Percentiles rank a stretch among this genome's conserved stretches.
Evolutionary conservation across 2,329 filamentous ascomycete species (phyloP).

Genomic region (Didymella exigua): DNA sequence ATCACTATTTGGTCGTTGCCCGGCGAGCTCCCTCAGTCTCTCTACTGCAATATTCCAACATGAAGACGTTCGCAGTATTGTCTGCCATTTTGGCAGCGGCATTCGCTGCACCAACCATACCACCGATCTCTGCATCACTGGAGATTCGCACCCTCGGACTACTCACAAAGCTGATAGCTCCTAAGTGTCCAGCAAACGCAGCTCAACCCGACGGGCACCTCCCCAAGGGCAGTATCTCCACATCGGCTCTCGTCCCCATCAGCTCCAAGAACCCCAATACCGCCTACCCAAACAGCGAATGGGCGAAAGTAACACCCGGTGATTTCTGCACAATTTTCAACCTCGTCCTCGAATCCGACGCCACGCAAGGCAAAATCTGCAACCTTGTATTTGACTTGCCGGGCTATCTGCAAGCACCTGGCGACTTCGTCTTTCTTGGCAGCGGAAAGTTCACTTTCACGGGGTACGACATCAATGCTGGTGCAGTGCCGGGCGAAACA

Average conservation of each 20-base stretch:
- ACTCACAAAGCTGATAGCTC: not conserved
- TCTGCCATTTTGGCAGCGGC: slow-evolving; percentile 46
- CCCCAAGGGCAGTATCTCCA: slow-evolving; percentile 26
- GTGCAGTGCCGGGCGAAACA: slow-evolving; percentile 24
- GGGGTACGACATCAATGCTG: slow-evolving; percentile 28
- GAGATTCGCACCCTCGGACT: slow-evolving; percentile 32
- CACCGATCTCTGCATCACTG: slow-evolving; percentile 20
- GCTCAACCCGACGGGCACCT: slow-evolving; percentile 31
- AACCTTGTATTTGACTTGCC: slow-evolving; percentile 41
- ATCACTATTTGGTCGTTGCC: not conserved
- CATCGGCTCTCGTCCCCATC: slow-evolving; percentile 31
- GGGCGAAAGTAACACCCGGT: slow-evolving; percentile 32
- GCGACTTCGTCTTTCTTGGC: slow-evolving; percentile 24
- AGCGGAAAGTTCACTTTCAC: slow-evolving; percentile 33
- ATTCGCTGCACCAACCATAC: slow-evolving; percentile 40
- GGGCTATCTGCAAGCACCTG: slow-evolving; percentile 18
- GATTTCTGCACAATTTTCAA: slow-evolving; percentile 43
- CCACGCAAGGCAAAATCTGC: slow-evolving; percentile 36
- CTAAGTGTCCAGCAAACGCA: slow-evolving; percentile 25
- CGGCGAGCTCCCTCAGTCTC: not conserved
- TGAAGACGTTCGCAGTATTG: slow-evolving; percentile 41
- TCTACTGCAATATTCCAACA: slow-evolving; percentile 11
- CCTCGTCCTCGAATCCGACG: slow-evolving; percentile 27
- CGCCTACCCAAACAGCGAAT: slow-evolving; percentile 22
- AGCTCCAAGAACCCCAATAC: slow-evolving; percentile 25